These are phyloP conservation scores for Skeletonema grethae DNA, from an alignment of 108 stramenopile species.

Conservation along the genomic window DNA sequence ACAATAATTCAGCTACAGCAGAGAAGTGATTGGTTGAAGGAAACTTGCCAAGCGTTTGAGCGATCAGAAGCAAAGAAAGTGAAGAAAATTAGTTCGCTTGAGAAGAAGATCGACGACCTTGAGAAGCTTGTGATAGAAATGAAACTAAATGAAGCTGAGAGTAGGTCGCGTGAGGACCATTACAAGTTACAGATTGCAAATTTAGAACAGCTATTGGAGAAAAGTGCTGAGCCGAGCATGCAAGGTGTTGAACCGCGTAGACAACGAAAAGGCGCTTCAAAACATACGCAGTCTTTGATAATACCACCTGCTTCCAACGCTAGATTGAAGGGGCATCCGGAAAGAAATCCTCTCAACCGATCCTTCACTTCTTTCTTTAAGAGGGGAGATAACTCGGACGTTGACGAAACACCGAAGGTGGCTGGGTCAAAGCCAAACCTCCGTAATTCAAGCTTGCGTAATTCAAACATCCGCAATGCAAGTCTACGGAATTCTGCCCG, in stretches of 20 bases:
- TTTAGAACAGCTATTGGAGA: neutral
- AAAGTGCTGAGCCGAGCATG: neutral
- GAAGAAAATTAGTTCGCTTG: neutral
- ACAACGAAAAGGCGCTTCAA: neutral
- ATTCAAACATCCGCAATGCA: too few species aligned
- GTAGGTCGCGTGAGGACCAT: neutral
- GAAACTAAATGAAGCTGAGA: neutral
- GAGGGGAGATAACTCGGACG: neutral
- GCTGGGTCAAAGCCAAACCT: neutral
- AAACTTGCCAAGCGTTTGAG: neutral
- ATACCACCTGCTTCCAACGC: neutral
- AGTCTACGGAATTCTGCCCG: too few species aligned
- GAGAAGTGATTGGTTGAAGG: constrained; percentile 1
- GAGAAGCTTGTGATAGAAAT: neutral
- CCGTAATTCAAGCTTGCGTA: neutral
- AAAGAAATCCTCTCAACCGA: neutral
- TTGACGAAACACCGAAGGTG: neutral
- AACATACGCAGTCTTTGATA: neutral
- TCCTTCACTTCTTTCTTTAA: neutral
- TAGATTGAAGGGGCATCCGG: neutral
- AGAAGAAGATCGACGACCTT: neutral
- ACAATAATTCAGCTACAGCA: neutral
- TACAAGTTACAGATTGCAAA: neutral
- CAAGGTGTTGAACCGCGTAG: neutral
- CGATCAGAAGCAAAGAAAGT: neutral